These are phyloP conservation scores for Candida sp. DNA, from an alignment of 1,139 yeast species.

Conservation along the genomic window DNA sequence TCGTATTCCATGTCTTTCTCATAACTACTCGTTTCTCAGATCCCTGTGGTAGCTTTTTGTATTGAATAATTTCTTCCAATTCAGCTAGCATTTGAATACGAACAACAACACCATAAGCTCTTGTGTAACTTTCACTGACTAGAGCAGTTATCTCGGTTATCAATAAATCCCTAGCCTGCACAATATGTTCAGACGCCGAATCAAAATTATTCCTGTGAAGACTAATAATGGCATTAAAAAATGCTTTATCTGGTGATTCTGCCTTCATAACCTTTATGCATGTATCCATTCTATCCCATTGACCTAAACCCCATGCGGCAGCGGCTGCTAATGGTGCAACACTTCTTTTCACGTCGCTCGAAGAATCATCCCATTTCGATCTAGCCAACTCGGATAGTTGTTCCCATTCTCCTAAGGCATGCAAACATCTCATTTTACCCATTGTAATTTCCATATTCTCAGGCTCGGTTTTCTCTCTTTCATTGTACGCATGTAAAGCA, in stretches of 20 bases:
- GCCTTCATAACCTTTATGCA: constrained; percentile 87
- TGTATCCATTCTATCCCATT: constrained; percentile 95
- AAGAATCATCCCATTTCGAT: constrained; percentile 76
- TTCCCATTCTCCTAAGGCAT: constrained; percentile 99
- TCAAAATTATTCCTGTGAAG: constrained; percentile 84
- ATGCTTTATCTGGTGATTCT: constrained; percentile 93
- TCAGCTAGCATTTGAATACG: constrained; percentile 97
- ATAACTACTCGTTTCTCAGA: constrained; percentile 75
- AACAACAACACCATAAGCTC: constrained; percentile 97
- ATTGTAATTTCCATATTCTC: constrained; percentile 74
- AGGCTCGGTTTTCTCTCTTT: constrained; percentile 58
- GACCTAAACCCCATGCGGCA: constrained; percentile 98
- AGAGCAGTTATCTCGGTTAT: constrained; percentile 94
- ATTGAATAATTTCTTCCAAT: constrained; percentile 88
- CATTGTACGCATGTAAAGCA: constrained; percentile 86
- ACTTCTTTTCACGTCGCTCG: constrained; percentile 72
- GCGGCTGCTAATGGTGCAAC: constrained; percentile 99
- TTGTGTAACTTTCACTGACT: constrained; percentile 92
- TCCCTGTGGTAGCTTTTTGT: constrained; percentile 79
- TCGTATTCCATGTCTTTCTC: constrained; percentile 91
- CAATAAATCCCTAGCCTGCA: constrained; percentile 80
- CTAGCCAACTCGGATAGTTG: constrained; percentile 82
- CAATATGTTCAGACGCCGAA: constrained; percentile 76
- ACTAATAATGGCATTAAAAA: constrained; percentile 85
- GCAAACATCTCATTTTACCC: constrained; percentile 98